These are phyloP conservation scores for Amaranthus tricolor DNA, from an alignment of 179 eudicot species.

Conservation along the genomic window DNA sequence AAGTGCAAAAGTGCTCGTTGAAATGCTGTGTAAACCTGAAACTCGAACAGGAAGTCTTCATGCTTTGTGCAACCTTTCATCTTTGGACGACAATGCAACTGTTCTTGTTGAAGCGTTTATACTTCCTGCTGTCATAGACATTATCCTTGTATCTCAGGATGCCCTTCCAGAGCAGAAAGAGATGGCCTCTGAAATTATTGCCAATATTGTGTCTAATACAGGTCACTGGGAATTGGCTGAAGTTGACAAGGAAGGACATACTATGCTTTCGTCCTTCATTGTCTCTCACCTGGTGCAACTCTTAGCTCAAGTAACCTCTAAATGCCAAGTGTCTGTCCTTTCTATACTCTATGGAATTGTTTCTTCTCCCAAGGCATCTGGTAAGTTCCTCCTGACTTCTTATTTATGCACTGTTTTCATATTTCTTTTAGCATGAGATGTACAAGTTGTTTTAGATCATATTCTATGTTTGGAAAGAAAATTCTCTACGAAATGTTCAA, in stretches of 20 bases:
- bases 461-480: not conserved
- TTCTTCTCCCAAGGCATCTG: slow-evolving; percentile 65
- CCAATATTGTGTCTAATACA: slow-evolving; percentile 56
- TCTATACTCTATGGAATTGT: slow-evolving; percentile 55
- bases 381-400: slow-evolving; percentile 30
- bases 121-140: slow-evolving; percentile 49
- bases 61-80: slow-evolving; percentile 54
- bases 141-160: slow-evolving; percentile 41
- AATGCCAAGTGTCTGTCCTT: slow-evolving; percentile 51
- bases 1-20: slow-evolving; percentile 48
- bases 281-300: slow-evolving; percentile 40
- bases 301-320: slow-evolving; percentile 42
- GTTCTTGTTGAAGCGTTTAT: slow-evolving; percentile 55
- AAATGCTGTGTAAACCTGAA: slow-evolving; percentile 45
- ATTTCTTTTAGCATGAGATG: not conserved
- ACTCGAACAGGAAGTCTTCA: slow-evolving; percentile 49
- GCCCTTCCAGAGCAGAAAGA: slow-evolving; percentile 35
- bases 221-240: slow-evolving; percentile 74
- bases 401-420: not conserved
- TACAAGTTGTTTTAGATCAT: not conserved
- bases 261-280: slow-evolving; percentile 45
- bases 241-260: slow-evolving; percentile 42
- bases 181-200: slow-evolving; percentile 51
- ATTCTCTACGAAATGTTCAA: not conserved
- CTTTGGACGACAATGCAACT: slow-evolving; percentile 59